Conservation (phyloP, 768 basidiomycete species). For the Myochromella boudieri region DNA sequence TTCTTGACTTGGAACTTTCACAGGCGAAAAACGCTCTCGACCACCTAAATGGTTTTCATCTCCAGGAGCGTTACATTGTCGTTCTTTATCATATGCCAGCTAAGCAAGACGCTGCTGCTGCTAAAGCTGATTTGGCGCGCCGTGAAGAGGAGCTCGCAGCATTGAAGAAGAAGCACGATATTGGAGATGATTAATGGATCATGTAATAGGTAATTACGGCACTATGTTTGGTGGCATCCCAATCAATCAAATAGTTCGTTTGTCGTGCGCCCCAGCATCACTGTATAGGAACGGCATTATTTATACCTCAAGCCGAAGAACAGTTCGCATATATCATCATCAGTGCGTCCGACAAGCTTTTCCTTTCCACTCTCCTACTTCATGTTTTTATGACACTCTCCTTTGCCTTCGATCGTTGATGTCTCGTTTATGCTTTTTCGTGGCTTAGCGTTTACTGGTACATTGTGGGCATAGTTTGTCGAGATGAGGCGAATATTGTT, state of each 20-base stretch:
- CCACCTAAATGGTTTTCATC: slow-evolving; percentile 96
- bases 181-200: slow-evolving; percentile 63
- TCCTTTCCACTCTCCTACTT: background rate
- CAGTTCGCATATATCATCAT: slow-evolving; percentile 7
- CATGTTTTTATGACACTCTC: background rate
- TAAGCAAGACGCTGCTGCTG: slow-evolving; percentile 92
- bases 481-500: slow-evolving; percentile 69
- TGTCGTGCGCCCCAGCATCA: background rate
- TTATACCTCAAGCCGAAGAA: background rate
- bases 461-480: slow-evolving; percentile 61
- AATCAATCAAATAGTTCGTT: slow-evolving; percentile 2
- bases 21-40: slow-evolving; percentile 97
- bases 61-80: slow-evolving; percentile 98
- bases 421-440: slow-evolving; percentile 1
- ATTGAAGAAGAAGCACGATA: slow-evolving; percentile 84
- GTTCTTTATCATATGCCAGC: slow-evolving; percentile 97
- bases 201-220: slow-evolving; percentile 18
- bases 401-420: background rate
- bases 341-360: slow-evolving; percentile 9
- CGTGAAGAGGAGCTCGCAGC: slow-evolving; percentile 88
- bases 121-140: slow-evolving; percentile 88
- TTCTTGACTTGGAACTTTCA: slow-evolving; percentile 13
- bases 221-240: slow-evolving; percentile 5
- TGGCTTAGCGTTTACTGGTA: slow-evolving; percentile 16
- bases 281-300: background rate